Conservation (phyloP, 192 early-diverging fungal genomes). For the Podila verticillata region DNA sequence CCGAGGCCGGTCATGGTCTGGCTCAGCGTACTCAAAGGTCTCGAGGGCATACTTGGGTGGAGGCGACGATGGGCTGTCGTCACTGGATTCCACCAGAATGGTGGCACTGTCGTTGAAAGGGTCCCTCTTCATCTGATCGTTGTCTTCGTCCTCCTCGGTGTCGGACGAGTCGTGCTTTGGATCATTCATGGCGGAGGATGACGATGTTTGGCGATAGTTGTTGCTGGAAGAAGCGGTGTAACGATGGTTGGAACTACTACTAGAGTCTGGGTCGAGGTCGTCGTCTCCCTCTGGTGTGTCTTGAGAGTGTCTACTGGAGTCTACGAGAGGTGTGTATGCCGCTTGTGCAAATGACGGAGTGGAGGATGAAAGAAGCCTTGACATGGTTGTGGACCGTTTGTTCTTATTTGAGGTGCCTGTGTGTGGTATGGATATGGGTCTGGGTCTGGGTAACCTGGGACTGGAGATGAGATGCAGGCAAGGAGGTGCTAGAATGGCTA, state of each 20-base stretch:
- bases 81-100: not conserved
- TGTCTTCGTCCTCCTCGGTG: not conserved
- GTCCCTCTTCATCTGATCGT: not conserved
- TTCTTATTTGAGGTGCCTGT: not conserved
- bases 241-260: constrained; percentile 4
- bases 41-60: constrained; percentile 22
- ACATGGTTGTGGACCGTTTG: constrained; percentile 14
- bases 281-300: constrained; percentile 22
- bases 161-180: not conserved
- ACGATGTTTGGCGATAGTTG: not conserved
- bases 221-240: too few relatives aligned
- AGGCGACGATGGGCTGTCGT: constrained; percentile 16
- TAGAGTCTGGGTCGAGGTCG: constrained; percentile 46
- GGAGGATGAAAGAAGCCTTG: constrained; percentile 38
- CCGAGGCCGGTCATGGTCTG: constrained; percentile 10
- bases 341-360: constrained; percentile 30
- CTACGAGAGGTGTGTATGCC: constrained; percentile 25
- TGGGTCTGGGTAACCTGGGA: too few relatives aligned
- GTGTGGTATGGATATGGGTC: not conserved
- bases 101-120: not conserved
- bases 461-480: too few relatives aligned
- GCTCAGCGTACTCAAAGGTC: constrained; percentile 32
- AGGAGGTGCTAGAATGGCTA: too few relatives aligned
- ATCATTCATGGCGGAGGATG: not conserved
- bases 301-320: constrained; percentile 16